These are phyloP conservation scores for Candida piceae DNA, from an alignment of 805 yeast genomes.

Conservation along the genomic window DNA sequence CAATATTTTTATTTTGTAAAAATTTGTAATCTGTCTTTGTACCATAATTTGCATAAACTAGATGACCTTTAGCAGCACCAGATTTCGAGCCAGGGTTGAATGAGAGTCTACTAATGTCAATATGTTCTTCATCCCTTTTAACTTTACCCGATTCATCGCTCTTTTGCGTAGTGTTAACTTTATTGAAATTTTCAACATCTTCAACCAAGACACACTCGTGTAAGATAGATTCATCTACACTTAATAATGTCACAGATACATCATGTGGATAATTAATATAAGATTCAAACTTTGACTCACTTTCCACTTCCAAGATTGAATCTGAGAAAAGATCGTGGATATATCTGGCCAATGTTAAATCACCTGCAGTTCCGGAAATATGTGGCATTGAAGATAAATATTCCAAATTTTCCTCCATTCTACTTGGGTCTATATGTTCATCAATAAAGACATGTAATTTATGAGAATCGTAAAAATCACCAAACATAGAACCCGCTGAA, in stretches of 20 bases:
- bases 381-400: constrained; percentile 81
- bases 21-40: constrained; percentile 44
- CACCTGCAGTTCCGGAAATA: constrained; percentile 85
- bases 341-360: constrained; percentile 63
- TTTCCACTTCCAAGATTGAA: constrained; percentile 50
- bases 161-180: no score
- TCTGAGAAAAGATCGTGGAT: constrained; percentile 53
- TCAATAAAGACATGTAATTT: constrained; percentile 45
- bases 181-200: no score
- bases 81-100: constrained; percentile 66
- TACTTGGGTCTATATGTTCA: constrained; percentile 46
- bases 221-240: constrained; percentile 12
- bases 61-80: constrained; percentile 49
- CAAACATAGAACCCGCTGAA: constrained; percentile 35
- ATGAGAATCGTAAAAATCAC: constrained; percentile 60
- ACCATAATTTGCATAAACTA: constrained; percentile 69
- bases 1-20: constrained; percentile 34
- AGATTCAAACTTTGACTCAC: constrained; percentile 46
- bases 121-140: constrained; percentile 1
- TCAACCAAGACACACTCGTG: constrained; percentile 22
- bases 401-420: constrained; percentile 61
- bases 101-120: constrained; percentile 38
- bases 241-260: constrained; percentile 24
- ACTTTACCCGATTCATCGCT: neutral
- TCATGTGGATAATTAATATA: constrained; percentile 63